Evolutionary conservation across 805 yeast species (phyloP).

Genomic region (Barnettozyma wickerhamii): DNA sequence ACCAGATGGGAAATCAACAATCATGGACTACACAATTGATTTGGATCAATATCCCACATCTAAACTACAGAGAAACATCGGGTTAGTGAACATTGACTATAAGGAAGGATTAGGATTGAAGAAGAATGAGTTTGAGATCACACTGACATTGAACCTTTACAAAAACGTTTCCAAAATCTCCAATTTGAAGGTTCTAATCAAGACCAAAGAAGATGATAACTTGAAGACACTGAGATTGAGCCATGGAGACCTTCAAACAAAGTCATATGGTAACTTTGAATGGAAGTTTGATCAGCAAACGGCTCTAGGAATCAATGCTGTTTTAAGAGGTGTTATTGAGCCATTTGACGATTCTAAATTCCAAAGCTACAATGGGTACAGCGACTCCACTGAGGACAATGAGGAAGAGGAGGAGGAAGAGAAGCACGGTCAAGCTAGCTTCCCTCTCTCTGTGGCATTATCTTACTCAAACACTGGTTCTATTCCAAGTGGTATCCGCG

Average conservation of each 20-base stretch:
- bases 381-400: not conserved
- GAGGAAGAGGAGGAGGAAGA: not conserved
- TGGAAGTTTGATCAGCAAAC: slow-evolving; percentile 65
- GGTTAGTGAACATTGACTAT: slow-evolving; percentile 28
- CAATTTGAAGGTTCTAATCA: slow-evolving; percentile 39
- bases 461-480: slow-evolving; percentile 60
- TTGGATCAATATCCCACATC: slow-evolving; percentile 27
- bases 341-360: slow-evolving; percentile 15
- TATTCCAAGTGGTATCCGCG: slow-evolving; percentile 71
- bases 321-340: slow-evolving; percentile 57
- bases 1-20: slow-evolving; percentile 72
- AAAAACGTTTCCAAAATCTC: slow-evolving; percentile 44
- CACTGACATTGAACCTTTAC: slow-evolving; percentile 31
- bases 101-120: slow-evolving; percentile 31
- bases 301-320: slow-evolving; percentile 61
- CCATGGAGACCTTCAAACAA: slow-evolving; percentile 68
- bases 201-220: slow-evolving; percentile 24
- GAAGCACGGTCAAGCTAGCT: slow-evolving; percentile 10
- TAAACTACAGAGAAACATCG: slow-evolving; percentile 16
- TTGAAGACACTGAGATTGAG: slow-evolving; percentile 62
- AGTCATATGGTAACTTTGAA: slow-evolving; percentile 47
- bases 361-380: slow-evolving; percentile 4
- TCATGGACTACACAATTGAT: slow-evolving; percentile 64
- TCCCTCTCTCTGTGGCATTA: slow-evolving; percentile 45
- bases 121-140: slow-evolving; percentile 36